phyloP scores from a whole-genome alignment of 148 eudicot genomes.

The Heliamphora exappendiculata region DNA sequence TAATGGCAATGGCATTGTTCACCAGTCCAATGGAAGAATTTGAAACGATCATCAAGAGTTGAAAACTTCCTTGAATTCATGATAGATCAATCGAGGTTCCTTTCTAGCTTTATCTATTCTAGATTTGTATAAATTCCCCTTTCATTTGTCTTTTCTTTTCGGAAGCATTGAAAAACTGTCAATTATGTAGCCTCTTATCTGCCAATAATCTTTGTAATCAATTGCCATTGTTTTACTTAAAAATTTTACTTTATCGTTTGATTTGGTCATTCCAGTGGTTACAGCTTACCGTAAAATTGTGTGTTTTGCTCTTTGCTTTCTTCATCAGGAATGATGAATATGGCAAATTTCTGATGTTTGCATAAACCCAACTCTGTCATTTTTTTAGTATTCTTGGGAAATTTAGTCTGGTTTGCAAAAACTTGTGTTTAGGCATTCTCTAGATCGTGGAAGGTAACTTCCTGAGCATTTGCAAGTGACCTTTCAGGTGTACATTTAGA shows the following conservation, averaged over 20 bases:
- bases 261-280: background rate
- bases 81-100: background rate
- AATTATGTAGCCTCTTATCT: constrained; percentile 7
- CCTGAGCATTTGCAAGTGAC: constrained; percentile 1
- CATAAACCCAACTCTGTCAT: background rate
- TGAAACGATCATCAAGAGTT: background rate
- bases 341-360: background rate
- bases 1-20: constrained; percentile 23
- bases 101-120: background rate
- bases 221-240: background rate
- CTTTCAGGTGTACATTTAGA: background rate
- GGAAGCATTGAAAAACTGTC: constrained; percentile 5
- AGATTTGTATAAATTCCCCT: background rate
- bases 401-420: background rate
- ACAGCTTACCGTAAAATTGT: background rate
- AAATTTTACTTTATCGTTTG: background rate
- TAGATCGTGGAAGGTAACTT: background rate
- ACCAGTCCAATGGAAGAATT: constrained; percentile 31
- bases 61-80: background rate
- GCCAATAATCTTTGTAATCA: constrained; percentile 8
- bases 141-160: constrained; percentile 2
- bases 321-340: background rate
- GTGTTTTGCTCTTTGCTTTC: background rate
- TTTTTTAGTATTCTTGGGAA: background rate
- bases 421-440: background rate